Evolutionary conservation across 1,284 basidiomycete species (phyloP), one percentile per base, ranked within the genome.

Genomic region (Caloboletus inedulis): DNA sequence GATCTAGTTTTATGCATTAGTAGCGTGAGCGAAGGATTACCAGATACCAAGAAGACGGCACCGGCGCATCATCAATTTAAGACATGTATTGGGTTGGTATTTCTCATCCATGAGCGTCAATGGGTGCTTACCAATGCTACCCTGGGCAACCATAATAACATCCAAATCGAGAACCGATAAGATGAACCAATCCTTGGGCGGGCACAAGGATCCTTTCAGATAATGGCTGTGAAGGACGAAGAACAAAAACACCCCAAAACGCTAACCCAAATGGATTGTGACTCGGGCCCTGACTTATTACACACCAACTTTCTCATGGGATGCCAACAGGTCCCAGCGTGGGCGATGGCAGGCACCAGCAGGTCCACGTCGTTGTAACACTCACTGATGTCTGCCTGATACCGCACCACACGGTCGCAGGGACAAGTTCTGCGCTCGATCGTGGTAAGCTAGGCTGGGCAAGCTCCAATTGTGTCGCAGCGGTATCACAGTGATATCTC

Each of bases 1-100:
- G 58, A 59, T 54, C 41, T 47, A 41, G 31, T 53, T 56, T 51
- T 57, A 54, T 52, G 42, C 40, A 36, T 52, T 12, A 42, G 47
- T 34, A 51, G 47, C 30, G 43, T 33, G 56, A 44, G 34, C 35
- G 36, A 35, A 40, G 29, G 19, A 27, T 25, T 14, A 30, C 31
- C 27, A 35, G 43, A 40, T 43, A 43, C 43, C n/a, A 48, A 18
- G 31, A 45, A 42, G 13, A 33, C n/a, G 35, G 31, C 30, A 62
- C 54, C 34, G 4, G 19, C 8, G 21, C 41, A 54, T 36, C 23
- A 36, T 34, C 27, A 21, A 36, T 43, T 35, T 31, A 33, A 27
- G 40, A 36, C 36, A 34, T 41, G 12, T 18, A 29, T 27, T 25
- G 3, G 8, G 40, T 8, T 23, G 5, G 27, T 33, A 40, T 34